phyloP scores from a whole-genome alignment of 164 flowering plant genomes.

The Euptelea pleiosperma region DNA sequence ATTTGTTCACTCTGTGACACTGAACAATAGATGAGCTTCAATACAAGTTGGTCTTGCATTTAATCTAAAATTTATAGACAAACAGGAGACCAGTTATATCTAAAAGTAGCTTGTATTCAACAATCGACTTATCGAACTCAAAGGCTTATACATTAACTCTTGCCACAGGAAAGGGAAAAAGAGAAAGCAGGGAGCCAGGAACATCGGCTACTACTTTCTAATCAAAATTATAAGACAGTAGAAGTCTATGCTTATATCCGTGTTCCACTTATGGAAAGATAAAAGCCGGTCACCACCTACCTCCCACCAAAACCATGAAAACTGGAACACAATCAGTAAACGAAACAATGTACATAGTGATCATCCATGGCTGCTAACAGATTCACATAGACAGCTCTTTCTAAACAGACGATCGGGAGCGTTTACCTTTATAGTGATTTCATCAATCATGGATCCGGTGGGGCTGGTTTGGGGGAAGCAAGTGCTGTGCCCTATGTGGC shows the following conservation, averaged over 20 bases:
- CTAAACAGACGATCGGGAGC: slow-evolving; percentile 40
- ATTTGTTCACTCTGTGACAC: not conserved
- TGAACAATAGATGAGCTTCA: not conserved
- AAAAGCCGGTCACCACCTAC: slow-evolving; percentile 14
- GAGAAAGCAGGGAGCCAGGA: slow-evolving; percentile 27
- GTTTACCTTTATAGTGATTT: slow-evolving; percentile 25
- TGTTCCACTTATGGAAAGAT: slow-evolving; percentile 17
- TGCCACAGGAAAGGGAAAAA: slow-evolving; percentile 1
- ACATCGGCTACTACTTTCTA: slow-evolving; percentile 27
- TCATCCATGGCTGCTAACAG: slow-evolving; percentile 62
- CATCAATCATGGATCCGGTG: slow-evolving; percentile 22
- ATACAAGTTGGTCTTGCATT: not conserved
- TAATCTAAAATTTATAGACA: not conserved
- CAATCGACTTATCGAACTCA: slow-evolving; percentile 18
- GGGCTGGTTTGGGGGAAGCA: slow-evolving; percentile 1
- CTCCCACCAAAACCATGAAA: slow-evolving; percentile 28
- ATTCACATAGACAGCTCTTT: slow-evolving; percentile 56
- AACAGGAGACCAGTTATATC: slow-evolving; percentile 8
- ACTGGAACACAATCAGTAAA: slow-evolving; percentile 25
- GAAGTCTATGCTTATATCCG: slow-evolving; percentile 11
- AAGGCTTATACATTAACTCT: slow-evolving; percentile 22
- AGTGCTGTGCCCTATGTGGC: slow-evolving; percentile 12
- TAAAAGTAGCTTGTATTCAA: slow-evolving; percentile 11
- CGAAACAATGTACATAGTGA: slow-evolving; percentile 38
- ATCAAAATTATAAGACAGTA: slow-evolving; percentile 18